These are phyloP conservation scores for Curvularia sp. DNA, from an alignment of 2,329 filamentous ascomycete genomes.

Conservation along the genomic window DNA sequence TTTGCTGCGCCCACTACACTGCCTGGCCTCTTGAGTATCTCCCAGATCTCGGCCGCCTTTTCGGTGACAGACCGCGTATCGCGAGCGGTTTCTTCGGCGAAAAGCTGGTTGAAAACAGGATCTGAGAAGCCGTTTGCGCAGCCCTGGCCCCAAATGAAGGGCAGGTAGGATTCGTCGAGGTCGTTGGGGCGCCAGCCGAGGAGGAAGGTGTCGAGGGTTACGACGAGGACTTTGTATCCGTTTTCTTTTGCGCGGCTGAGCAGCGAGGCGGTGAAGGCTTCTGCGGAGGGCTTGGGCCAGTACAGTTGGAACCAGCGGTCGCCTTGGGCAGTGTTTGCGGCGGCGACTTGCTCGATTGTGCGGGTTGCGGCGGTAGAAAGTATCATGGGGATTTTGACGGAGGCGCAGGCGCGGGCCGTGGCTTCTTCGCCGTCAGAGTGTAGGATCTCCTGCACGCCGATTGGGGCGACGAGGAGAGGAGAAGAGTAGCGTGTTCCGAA, in stretches of 20 bases:
- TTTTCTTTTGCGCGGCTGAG: constrained; percentile 66
- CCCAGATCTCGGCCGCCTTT: constrained; percentile 49
- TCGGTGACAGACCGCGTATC: constrained; percentile 41
- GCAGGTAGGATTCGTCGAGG: constrained; percentile 67
- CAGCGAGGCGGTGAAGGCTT: constrained; percentile 70
- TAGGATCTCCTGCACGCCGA: constrained; percentile 73
- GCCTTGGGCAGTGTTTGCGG: constrained; percentile 58
- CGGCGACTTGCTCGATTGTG: constrained; percentile 71
- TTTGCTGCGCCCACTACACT: constrained; percentile 42
- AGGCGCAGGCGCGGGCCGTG: constrained; percentile 66
- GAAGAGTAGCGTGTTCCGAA: constrained; percentile 55
- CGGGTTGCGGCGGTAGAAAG: constrained; percentile 70
- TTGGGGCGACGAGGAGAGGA: constrained; percentile 69
- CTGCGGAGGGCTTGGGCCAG: constrained; percentile 70
- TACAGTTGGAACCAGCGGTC: constrained; percentile 77
- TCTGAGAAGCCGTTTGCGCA: constrained; percentile 48
- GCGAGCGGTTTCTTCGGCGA: constrained; percentile 39
- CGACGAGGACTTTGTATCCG: constrained; percentile 71
- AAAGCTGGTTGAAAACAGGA: constrained; percentile 47
- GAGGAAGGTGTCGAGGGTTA: constrained; percentile 75
- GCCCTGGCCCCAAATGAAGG: constrained; percentile 60
- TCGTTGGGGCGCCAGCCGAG: constrained; percentile 74
- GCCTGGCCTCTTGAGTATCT: constrained; percentile 47
- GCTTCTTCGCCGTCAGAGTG: constrained; percentile 71
- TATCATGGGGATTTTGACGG: constrained; percentile 69